phyloP scores from a whole-genome alignment of 345 rosid genomes.

The Crucihimalaya himalaica region DNA sequence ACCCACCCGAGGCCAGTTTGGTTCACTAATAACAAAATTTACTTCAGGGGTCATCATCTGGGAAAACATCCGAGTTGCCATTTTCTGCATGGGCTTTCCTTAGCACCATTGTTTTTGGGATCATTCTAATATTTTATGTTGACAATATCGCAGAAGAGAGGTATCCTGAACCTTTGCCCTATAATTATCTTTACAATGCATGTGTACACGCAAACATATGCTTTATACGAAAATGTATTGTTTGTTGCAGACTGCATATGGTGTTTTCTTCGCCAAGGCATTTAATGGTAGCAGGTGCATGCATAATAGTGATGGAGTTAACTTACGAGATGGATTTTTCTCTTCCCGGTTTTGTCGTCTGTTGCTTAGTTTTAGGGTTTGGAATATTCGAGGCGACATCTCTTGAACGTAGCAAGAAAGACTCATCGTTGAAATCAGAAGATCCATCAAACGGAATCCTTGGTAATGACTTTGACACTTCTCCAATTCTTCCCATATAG shows the following conservation, averaged over 20 bases:
- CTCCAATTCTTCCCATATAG: constrained; percentile 40
- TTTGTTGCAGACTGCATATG: constrained; percentile 76
- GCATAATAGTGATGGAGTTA: constrained; percentile 82
- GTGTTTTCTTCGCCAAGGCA: constrained; percentile 99
- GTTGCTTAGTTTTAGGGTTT: constrained; percentile 76
- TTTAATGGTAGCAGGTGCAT: constrained; percentile 82
- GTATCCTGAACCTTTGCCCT: constrained; percentile 42
- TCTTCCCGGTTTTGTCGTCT: constrained; percentile 72
- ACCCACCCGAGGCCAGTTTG: background rate
- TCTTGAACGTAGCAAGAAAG: constrained; percentile 67
- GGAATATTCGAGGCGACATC: constrained; percentile 88
- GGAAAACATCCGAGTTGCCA: constrained; percentile 52
- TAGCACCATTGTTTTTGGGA: constrained; percentile 76
- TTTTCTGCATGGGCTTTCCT: constrained; percentile 91
- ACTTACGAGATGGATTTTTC: constrained; percentile 85
- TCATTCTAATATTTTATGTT: constrained; percentile 81
- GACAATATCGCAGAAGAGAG: constrained; percentile 96
- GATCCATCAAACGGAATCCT: constrained; percentile 52
- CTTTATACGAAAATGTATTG: background rate
- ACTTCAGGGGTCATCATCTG: constrained; percentile 76
- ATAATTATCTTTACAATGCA: background rate
- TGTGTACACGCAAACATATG: background rate
- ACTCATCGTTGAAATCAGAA: constrained; percentile 50
- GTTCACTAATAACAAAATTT: constrained; percentile 34
- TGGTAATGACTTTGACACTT: constrained; percentile 49